Evolutionary conservation across 2,329 filamentous ascomycete genomes (phyloP).

Genomic region (Aspergillus nomiae): DNA sequence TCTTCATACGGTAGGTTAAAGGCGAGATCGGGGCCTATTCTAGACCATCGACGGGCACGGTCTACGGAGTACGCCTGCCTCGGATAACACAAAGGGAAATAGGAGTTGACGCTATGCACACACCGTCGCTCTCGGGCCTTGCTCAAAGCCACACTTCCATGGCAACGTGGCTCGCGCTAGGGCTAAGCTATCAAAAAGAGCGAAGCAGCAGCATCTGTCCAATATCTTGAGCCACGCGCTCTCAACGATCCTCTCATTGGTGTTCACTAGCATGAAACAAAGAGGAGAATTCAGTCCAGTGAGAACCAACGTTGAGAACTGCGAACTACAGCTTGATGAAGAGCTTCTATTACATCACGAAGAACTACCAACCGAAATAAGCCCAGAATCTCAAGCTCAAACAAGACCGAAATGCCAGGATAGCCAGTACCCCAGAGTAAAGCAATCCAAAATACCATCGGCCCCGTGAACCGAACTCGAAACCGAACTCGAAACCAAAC

Average conservation of each 20-base stretch:
- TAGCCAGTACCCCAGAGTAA: too few relatives aligned
- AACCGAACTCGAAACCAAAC: too few relatives aligned
- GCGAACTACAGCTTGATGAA: too few relatives aligned
- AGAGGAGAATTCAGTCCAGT: background rate
- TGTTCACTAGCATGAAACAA: background rate
- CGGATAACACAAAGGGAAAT: background rate
- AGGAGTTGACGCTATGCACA: background rate
- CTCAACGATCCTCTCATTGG: background rate
- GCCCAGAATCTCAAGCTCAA: too few relatives aligned
- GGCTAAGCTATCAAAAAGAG: background rate
- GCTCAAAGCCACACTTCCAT: background rate
- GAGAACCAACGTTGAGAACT: background rate
- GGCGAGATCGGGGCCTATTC: background rate
- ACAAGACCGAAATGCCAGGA: too few relatives aligned
- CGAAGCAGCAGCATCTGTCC: background rate
- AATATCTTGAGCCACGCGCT: background rate
- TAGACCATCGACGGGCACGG: background rate
- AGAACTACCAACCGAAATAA: too few relatives aligned
- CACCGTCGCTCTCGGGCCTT: background rate
- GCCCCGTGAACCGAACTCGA: too few relatives aligned
- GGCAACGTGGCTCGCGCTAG: background rate
- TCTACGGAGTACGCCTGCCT: too few relatives aligned
- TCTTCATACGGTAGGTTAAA: background rate
- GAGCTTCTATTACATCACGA: too few relatives aligned
- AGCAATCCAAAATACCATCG: too few relatives aligned